phyloP scores from a whole-genome alignment of 75 land plant species.

The Sequoiadendron giganteum region DNA sequence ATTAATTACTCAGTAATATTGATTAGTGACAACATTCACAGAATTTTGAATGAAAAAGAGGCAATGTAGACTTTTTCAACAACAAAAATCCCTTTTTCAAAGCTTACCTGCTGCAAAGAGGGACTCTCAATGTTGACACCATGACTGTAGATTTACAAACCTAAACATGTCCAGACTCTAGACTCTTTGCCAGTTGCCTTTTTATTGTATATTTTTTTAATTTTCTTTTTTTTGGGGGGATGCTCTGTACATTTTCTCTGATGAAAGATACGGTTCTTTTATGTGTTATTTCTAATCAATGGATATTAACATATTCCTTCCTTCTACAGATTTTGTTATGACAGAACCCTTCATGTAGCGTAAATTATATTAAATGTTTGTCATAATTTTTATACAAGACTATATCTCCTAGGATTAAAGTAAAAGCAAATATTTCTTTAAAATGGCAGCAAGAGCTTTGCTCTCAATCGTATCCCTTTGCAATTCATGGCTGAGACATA shows the following conservation, averaged over 20 bases:
- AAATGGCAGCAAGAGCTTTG: background rate
- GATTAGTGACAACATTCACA: too few species aligned
- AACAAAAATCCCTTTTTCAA: too few species aligned
- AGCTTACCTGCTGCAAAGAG: too few species aligned
- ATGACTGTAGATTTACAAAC: background rate
- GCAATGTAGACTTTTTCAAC: too few species aligned
- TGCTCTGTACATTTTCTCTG: background rate
- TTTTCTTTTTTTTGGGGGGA: background rate
- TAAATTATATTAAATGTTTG: background rate
- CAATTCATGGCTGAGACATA: background rate
- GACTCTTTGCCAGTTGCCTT: background rate
- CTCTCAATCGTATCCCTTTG: background rate
- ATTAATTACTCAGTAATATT: too few species aligned
- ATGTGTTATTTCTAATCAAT: background rate
- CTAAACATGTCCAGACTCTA: background rate
- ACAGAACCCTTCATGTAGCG: background rate
- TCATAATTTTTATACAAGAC: background rate
- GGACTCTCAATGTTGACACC: background rate
- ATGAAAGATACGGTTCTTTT: too few species aligned
- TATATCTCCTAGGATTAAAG: background rate
- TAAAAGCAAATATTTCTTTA: background rate
- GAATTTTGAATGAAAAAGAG: too few species aligned
- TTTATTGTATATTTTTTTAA: background rate
- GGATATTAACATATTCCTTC: background rate
- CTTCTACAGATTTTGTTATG: background rate